A percentile compares a stretch with the other conserved stretches of the same genome.
Evolutionary conservation across 176 grass and related monocot species (phyloP).

Genomic region (Oropetium thomaeum): DNA sequence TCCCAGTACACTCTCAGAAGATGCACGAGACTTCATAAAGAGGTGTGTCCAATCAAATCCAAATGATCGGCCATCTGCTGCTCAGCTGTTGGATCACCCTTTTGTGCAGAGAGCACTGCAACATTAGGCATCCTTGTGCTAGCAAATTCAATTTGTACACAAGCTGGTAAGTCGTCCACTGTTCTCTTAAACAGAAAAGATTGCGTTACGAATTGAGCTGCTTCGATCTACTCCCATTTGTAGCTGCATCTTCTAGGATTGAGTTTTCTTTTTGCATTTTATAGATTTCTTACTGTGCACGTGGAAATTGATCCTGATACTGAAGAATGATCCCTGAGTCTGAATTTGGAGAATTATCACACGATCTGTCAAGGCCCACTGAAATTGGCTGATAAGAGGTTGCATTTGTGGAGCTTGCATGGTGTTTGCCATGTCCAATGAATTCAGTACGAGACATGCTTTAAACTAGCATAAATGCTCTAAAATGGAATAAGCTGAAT

Average conservation of each 20-base stretch:
- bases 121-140: background rate
- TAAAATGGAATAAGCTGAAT: background rate
- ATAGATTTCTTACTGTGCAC: conserved; percentile 19
- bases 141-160: conserved; percentile 39
- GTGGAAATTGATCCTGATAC: conserved; percentile 8
- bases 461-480: background rate
- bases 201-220: background rate
- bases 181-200: background rate
- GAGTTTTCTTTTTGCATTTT: background rate
- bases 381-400: background rate
- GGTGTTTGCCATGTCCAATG: background rate
- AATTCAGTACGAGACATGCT: background rate
- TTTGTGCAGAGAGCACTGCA: conserved; percentile 55
- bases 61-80: conserved; percentile 61
- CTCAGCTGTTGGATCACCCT: conserved; percentile 65
- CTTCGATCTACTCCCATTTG: background rate
- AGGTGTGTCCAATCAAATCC: conserved; percentile 65
- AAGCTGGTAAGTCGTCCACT: conserved; percentile 26
- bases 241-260: background rate
- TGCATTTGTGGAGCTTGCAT: background rate
- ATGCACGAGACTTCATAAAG: conserved; percentile 74
- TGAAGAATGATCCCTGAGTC: conserved; percentile 2
- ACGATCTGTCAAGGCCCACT: background rate
- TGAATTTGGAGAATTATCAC: background rate
- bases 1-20: conserved; percentile 55